Conservation (phyloP, 306 rosid species). For the Cucumis melo region DNA sequence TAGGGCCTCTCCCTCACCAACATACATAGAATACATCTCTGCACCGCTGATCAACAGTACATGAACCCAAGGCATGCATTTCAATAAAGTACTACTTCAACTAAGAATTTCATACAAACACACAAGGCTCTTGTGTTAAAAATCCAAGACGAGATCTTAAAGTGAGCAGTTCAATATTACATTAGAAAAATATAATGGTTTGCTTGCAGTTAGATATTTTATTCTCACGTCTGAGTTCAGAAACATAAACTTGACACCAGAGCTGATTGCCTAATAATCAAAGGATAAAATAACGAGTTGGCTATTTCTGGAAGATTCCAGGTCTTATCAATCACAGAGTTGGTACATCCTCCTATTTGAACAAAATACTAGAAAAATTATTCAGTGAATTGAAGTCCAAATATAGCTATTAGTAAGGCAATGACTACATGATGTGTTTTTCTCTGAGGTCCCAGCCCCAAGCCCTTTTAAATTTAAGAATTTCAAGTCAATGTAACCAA, state of each 20-base stretch:
- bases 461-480: background rate
- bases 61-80: slow-evolving; percentile 12
- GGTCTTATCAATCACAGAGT: background rate
- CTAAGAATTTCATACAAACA: background rate
- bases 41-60: slow-evolving; percentile 57
- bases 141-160: background rate
- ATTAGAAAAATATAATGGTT: background rate
- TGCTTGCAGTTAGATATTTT: background rate
- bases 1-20: slow-evolving; percentile 87
- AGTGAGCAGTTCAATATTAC: background rate
- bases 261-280: background rate
- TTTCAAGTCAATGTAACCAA: background rate
- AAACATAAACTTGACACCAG: background rate
- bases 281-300: background rate
- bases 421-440: background rate
- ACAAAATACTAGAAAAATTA: background rate
- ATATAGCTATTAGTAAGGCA: background rate
- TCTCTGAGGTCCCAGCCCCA: background rate
- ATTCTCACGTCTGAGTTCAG: background rate
- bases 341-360: background rate
- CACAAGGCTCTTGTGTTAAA: too few relatives aligned
- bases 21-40: slow-evolving; percentile 86
- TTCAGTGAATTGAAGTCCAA: background rate
- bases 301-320: background rate
- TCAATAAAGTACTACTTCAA: background rate